Evolutionary conservation across 1,284 basidiomycete genomes (phyloP).

Genomic region (Fomitopsis schrenkii): DNA sequence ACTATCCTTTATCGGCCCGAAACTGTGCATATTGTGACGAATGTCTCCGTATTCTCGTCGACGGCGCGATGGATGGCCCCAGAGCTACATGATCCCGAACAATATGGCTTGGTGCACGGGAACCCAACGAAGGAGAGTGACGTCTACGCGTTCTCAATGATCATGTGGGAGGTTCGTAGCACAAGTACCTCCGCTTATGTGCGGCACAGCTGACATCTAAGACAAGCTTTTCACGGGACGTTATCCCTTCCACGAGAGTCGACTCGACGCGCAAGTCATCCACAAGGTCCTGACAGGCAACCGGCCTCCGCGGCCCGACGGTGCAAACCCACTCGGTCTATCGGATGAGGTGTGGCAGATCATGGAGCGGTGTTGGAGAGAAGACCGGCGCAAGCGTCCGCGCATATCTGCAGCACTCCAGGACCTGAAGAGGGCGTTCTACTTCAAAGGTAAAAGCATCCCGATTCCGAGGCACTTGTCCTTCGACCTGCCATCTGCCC

Average conservation of each 20-base stretch:
- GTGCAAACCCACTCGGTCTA: background rate
- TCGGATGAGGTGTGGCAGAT: background rate
- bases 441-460: background rate
- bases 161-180: conserved; percentile 5
- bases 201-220: background rate
- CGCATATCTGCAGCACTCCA: background rate
- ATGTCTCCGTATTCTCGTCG: background rate
- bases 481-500: background rate
- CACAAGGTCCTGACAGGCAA: background rate
- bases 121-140: background rate
- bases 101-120: background rate
- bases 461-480: background rate
- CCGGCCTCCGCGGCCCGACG: background rate
- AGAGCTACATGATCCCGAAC: conserved; percentile 1
- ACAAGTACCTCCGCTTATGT: background rate
- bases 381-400: background rate
- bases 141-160: conserved; percentile 3
- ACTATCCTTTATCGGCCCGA: background rate
- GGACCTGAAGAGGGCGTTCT: background rate
- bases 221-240: background rate
- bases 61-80: conserved; percentile 2
- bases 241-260: background rate
- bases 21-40: background rate
- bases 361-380: conserved; percentile 1
- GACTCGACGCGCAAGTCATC: background rate